Evolutionary conservation across 2,329 filamentous ascomycete species (phyloP).

Genomic region (Trichoderma koningii): DNA sequence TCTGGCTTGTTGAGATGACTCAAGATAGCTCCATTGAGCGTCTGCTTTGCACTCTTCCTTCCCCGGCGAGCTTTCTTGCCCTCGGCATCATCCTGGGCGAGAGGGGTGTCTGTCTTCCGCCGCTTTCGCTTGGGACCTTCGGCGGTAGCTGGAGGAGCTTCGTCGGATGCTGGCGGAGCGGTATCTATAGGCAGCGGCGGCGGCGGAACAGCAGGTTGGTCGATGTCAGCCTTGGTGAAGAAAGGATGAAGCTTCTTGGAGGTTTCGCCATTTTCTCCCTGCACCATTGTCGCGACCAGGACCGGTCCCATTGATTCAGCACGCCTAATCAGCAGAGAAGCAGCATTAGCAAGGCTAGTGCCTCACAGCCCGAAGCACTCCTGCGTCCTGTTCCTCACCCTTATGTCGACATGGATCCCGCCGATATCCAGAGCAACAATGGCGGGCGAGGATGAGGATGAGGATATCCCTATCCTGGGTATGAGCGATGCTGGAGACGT

Average conservation of each 20-base stretch:
- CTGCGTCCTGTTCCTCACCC: neutral
- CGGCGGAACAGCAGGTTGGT: slow-evolving; percentile 20
- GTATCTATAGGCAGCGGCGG: slow-evolving; percentile 16
- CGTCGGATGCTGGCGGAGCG: slow-evolving; percentile 2
- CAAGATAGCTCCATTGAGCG: slow-evolving; percentile 28
- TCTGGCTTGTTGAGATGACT: slow-evolving; percentile 25
- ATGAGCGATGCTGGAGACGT: too few relatives aligned
- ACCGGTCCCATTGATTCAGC: slow-evolving; percentile 47
- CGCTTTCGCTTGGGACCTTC: slow-evolving; percentile 46
- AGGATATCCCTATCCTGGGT: neutral
- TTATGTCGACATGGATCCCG: slow-evolving; percentile 13
- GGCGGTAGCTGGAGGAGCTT: slow-evolving; percentile 31
- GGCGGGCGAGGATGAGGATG: neutral
- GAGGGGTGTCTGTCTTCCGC: slow-evolving; percentile 42
- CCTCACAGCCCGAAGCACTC: neutral
- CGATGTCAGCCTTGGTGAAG: slow-evolving; percentile 44
- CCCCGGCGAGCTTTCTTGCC: slow-evolving; percentile 37
- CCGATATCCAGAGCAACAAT: slow-evolving; percentile 12
- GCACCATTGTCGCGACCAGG: slow-evolving; percentile 49
- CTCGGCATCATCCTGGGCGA: slow-evolving; percentile 31
- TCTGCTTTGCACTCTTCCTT: slow-evolving; percentile 29
- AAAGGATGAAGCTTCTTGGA: slow-evolving; percentile 58
- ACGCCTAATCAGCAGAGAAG: slow-evolving; percentile 14
- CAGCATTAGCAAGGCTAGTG: neutral
- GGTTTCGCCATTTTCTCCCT: slow-evolving; percentile 41